Evolutionary conservation across 768 basidiomycete genomes (phyloP), one percentile per base, ranked within the genome.

Genomic region (Mycena filopes): DNA sequence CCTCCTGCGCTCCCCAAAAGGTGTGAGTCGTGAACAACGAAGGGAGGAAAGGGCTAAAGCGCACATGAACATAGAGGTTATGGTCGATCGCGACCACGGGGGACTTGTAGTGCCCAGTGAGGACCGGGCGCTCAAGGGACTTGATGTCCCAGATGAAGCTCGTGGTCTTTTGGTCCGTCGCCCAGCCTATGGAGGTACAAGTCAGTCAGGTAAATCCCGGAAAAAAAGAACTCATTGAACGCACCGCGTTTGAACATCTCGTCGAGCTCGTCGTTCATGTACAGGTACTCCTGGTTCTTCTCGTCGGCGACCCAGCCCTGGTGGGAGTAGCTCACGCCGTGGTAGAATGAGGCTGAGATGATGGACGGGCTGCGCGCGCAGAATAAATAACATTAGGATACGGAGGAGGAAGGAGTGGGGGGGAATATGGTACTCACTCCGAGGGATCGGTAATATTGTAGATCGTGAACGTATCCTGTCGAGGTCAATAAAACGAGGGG

Each of bases 271-370:
- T 77, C 76, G 51, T 77, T 73, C 20, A 76, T 64, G 38, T 76
- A 63, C 29, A 76, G 69, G 64, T 72, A 77, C 21, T 55, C 47
- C 63, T 77, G 76, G 50, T 73, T 60, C 25, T 65, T 55, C 63
- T 70, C 70, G 45, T 76, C 74, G 33, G 74, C 62, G 29, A 77
- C 74, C 74, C 73, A 77, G 48, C 76, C 76, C 63, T 77, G 76
- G 68, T 77, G 76, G 36, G 74, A 72, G 68, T 77, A 77, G 50
- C 65, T 53, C 13, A 74, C 75, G 47, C 75, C 75, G 26, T 71
- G 71, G 64, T 76, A 76, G 53, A 70, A 62, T 1, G 73, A 75
- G 3, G 69, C 63, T 0, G 74, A 75, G 43, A 77, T 77, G 43
- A 75, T 69, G 11, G 68, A 60, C 4, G 75, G 68, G 50, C 36